These are phyloP conservation scores for Podaxis pistillaris DNA, from an alignment of 768 basidiomycete species.

Conservation along the genomic window DNA sequence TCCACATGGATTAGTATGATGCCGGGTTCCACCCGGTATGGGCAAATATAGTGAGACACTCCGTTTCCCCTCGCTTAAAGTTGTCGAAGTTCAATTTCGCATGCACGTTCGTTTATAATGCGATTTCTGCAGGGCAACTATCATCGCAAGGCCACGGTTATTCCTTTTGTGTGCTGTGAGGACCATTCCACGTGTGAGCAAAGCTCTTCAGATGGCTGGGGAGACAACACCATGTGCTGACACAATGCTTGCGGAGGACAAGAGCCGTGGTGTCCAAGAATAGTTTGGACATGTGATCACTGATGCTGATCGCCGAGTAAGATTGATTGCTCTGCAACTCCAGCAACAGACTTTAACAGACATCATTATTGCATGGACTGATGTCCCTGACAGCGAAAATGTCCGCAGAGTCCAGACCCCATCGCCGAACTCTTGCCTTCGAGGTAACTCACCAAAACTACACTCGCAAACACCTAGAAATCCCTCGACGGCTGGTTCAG, in stretches of 20 bases:
- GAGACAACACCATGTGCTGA: conserved; percentile 1
- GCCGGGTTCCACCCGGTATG: conserved; percentile 5
- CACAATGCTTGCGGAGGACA: not conserved
- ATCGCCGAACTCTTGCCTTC: too few species aligned
- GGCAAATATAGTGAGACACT: conserved; percentile 5
- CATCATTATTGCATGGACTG: too few species aligned
- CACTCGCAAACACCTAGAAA: too few species aligned
- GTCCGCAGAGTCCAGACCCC: too few species aligned
- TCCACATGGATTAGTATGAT: conserved; percentile 4
- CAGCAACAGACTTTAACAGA: too few species aligned
- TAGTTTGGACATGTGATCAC: not conserved
- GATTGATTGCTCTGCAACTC: not conserved
- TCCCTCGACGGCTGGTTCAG: too few species aligned
- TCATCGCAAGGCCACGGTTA: not conserved
- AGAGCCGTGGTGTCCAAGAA: not conserved
- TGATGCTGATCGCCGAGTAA: not conserved
- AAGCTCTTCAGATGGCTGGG: not conserved
- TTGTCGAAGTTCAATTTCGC: not conserved
- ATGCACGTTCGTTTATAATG: conserved; percentile 11
- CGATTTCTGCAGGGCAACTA: not conserved
- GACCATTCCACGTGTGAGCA: not conserved
- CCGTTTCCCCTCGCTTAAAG: conserved; percentile 1
- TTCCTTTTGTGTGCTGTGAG: not conserved
- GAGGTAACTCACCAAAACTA: too few species aligned
- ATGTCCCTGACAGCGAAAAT: too few species aligned